phyloP scores from a whole-genome alignment of 495 filamentous ascomycete species.

The Hypoxylon trugodes region DNA sequence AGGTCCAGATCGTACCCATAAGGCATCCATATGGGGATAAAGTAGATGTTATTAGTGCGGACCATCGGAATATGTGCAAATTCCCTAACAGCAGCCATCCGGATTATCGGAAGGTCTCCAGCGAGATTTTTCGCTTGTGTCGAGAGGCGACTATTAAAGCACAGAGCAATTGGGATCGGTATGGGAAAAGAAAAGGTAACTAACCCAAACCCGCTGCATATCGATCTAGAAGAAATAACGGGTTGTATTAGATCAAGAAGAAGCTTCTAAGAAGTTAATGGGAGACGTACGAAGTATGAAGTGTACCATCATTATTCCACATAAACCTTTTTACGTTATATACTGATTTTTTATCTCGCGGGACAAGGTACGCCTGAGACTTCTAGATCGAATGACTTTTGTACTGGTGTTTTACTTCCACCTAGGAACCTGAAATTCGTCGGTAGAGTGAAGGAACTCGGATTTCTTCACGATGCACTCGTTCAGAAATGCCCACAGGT shows the following conservation, averaged over 20 bases:
- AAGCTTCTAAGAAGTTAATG: not conserved
- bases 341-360: not conserved
- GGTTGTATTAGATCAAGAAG: not conserved
- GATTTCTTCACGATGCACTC: not conserved
- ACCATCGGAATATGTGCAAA: not conserved
- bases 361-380: not conserved
- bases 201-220: not conserved
- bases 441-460: not conserved
- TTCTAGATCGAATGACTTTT: not conserved
- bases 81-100: not conserved
- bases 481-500: not conserved
- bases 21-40: not conserved
- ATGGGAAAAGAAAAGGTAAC: not conserved
- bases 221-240: not conserved
- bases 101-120: not conserved
- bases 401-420: not conserved
- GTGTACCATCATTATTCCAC: not conserved
- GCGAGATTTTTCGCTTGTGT: not conserved
- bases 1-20: not conserved
- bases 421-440: not conserved
- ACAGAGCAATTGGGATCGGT: not conserved
- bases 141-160: not conserved
- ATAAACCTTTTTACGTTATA: not conserved
- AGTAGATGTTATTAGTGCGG: not conserved
- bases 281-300: not conserved